Evolutionary conservation across 2,329 filamentous ascomycete species (phyloP), one percentile per base, ranked within the genome.

Genomic region (Ophiognomonia clavigignenti-juglandacearum): DNA sequence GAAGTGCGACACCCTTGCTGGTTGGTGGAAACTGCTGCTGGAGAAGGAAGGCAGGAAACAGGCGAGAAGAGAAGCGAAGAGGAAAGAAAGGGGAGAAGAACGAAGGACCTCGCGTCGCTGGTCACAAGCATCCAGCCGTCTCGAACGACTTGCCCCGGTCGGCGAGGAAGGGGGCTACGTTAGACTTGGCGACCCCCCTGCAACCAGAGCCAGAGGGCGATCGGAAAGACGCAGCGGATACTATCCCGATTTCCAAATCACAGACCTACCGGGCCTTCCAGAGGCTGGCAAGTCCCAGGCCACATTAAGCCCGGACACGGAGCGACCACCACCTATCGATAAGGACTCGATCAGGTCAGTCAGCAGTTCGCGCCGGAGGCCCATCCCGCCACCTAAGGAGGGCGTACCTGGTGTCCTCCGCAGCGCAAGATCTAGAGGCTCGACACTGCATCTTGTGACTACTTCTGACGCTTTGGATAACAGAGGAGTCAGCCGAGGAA

Each of bases 41-140:
- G 93, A 97, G 61, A 98, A 97, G 64, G 93, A 98, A 61, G 82
- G 90, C 62, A 82, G 90, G 8, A 98, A 98, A 65, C 84, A 91
- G 54, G 77, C 71, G 52, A 77, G 90, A 51, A 76, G 85, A 53
- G 90, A 96, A 58, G 39, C 82, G 44, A 96, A 92, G 61, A 80
- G 92, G 8, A 89, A 79, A 60, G 91, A 97, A 62, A 83, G 82
- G 57, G 91, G 98, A 58, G 76, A 78, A 2, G 89, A 97, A 59
- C 82, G 82, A 47, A 85, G 89, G 62, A 88, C 82, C 52, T 74
- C 93, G 24, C 78, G 90, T 43, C 82, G 92, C 34, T 73, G 97
- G 38, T 97, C 93, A 53, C 88, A 88, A 47, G 90, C 92, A 6
- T 96, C 91, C 48, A 92, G 88, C 62, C 83, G 91, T 27, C 71